Percentiles rank a stretch among this genome's conserved stretches.
Conservation (phyloP, 306 rosid genomes). For the Prunus davidiana region DNA sequence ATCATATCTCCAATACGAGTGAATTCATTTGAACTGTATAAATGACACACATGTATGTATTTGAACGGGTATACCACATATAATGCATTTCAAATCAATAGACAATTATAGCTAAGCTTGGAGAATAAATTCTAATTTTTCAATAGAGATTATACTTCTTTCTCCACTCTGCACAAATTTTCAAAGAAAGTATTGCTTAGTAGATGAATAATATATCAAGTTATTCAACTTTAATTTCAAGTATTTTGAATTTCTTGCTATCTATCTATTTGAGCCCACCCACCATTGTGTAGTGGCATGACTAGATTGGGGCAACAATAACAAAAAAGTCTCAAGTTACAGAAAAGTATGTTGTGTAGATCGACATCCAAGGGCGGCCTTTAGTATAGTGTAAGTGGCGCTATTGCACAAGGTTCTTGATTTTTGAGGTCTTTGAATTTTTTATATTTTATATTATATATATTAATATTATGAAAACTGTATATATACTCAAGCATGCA, state of each 20-base stretch:
- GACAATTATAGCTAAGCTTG: no score
- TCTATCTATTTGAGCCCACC: not conserved
- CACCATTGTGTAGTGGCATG: not conserved
- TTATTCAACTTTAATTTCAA: not conserved
- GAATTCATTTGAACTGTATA: not conserved
- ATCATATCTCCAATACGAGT: not conserved
- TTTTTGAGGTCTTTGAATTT: no score
- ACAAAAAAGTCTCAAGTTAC: not conserved
- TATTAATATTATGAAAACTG: no score
- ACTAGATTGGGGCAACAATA: not conserved
- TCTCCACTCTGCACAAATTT: no score
- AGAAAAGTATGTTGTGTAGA: not conserved
- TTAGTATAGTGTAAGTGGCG: no score
- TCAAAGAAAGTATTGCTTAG: no score
- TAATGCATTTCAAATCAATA: no score
- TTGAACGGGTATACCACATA: not conserved
- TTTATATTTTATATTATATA: no score
- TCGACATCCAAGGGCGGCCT: not conserved
- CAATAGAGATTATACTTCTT: no score
- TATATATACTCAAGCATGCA: no score
- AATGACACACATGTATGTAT: no score
- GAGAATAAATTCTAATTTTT: no score
- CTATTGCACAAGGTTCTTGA: fast-evolving
- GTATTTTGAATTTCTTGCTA: not conserved
- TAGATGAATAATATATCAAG: not conserved